Base-by-base conservation (phyloP, 1,284 basidiomycete genomes). In the Sporisorium scitamineum region DNA sequence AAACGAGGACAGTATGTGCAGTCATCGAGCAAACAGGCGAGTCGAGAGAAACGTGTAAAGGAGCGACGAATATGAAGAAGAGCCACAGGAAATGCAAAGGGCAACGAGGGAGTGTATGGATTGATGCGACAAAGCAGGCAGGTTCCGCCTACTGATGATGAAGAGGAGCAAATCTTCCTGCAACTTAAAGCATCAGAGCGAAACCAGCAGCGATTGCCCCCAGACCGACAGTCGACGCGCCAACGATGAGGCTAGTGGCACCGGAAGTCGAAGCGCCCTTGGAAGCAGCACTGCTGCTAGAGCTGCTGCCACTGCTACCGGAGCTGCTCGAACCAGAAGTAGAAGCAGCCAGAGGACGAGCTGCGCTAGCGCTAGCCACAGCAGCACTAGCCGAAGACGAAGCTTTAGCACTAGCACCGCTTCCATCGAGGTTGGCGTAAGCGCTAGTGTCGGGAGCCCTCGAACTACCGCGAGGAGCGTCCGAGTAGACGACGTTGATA, bases 401-500 rank as follows among this genome's bases (percentile, higher is more conserved):
- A 29, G 68, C 68, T 34, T 45, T 18, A 29, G 64, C 54, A 18
- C 48, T 37, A 0, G 57, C 64, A 13, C 73, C 64, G 29, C 55
- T 60, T 10, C 73, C 73, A 29, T 70, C 64, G 20, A 76, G 54
- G 52, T 69, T 54, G 53, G 69, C 70, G 32, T 54, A 78, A 18
- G 76, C 67, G 24, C 48, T 50, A 18, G 61, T 69, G 55, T 74
- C 67, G n/a, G 76, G 76, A 56, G 76, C 76, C 31, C 48, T 42
- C n/a, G 37, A 13, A 47, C 56, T 63, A 22, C 76, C 76, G 9
- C 68, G 58, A 2, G 39, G 50, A 34, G 76, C 76, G 24, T 74
- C 76, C 54, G 76, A 76, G 68, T 78, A 42, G 37, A 66, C 62
- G 22, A 78, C 53, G 29, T 72, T 58, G 68, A 78, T 74, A 5